phyloP scores from a whole-genome alignment of 495 filamentous ascomycete genomes.

The Entonaema liquescens region DNA sequence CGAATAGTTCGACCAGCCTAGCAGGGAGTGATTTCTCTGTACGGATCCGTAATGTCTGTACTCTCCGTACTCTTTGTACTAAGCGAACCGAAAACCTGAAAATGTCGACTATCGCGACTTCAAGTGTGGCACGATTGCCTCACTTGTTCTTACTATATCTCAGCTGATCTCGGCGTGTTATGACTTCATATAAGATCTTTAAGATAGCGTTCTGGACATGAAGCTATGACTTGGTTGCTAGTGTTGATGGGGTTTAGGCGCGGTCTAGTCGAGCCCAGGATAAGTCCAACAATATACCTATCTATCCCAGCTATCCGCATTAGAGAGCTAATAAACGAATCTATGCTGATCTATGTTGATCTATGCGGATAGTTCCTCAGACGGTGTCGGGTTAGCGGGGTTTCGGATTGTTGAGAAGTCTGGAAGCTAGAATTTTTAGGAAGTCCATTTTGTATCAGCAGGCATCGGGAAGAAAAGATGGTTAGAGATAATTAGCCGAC shows the following conservation, averaged over 20 bases:
- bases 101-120: conserved; percentile 8
- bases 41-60: no score
- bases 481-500: not conserved
- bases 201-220: conserved; percentile 21
- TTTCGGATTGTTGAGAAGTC: conserved; percentile 14
- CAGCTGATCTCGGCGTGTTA: conserved; percentile 33
- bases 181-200: conserved; percentile 10
- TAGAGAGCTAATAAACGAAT: conserved; percentile 6
- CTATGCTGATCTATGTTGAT: conserved; percentile 12
- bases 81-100: not conserved
- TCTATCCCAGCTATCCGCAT: conserved; percentile 15
- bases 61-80: not conserved
- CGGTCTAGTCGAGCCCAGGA: not conserved
- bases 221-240: conserved; percentile 31
- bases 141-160: conserved; percentile 30
- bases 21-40: conserved; percentile 17
- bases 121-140: conserved; percentile 21
- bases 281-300: not conserved
- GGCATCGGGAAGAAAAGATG: not conserved
- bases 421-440: not conserved
- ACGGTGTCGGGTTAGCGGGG: conserved; percentile 35
- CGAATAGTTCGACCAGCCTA: conserved; percentile 27
- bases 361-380: conserved; percentile 21
- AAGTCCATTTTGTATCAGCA: not conserved
- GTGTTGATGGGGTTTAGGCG: conserved; percentile 14